A percentile compares a stretch with the other conserved stretches of the same genome.
phyloP scores from a whole-genome alignment of 257 asterid genomes.

The Solanum virginianum region DNA sequence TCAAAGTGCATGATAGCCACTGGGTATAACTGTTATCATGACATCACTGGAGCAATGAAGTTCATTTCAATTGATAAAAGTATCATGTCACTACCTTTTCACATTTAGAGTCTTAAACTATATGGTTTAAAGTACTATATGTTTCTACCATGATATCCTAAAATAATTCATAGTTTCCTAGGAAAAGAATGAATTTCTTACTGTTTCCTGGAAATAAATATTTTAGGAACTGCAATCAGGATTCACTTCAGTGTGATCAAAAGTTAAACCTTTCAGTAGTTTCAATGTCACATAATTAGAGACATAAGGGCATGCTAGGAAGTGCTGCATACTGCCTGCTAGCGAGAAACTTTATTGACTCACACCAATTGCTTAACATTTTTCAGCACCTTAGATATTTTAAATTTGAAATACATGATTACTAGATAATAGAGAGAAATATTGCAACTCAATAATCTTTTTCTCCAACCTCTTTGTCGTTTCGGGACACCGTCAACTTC shows the following conservation, averaged over 20 bases:
- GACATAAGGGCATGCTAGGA: background rate
- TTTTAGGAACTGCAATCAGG: background rate
- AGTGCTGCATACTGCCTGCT: background rate
- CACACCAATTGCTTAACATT: background rate
- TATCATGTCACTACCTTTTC: background rate
- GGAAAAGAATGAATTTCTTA: background rate
- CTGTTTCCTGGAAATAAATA: background rate
- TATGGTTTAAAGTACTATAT: background rate
- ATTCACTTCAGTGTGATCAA: background rate
- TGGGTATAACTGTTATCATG: background rate
- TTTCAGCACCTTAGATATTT: background rate
- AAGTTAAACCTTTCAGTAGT: background rate
- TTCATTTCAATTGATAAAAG: background rate
- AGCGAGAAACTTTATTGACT: background rate
- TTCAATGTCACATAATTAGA: background rate
- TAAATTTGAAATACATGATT: background rate
- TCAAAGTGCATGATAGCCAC: background rate
- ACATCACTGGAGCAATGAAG: background rate
- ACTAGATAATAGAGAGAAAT: background rate
- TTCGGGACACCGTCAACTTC: constrained; percentile 7
- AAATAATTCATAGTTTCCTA: background rate
- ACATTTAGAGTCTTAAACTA: background rate
- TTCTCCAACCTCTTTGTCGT: constrained; percentile 18
- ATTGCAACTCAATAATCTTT: background rate
- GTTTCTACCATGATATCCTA: background rate